Percentiles rank a stretch among this genome's conserved stretches.
phyloP scores from a whole-genome alignment of 306 rosid genomes.

The Begonia masoniana region DNA sequence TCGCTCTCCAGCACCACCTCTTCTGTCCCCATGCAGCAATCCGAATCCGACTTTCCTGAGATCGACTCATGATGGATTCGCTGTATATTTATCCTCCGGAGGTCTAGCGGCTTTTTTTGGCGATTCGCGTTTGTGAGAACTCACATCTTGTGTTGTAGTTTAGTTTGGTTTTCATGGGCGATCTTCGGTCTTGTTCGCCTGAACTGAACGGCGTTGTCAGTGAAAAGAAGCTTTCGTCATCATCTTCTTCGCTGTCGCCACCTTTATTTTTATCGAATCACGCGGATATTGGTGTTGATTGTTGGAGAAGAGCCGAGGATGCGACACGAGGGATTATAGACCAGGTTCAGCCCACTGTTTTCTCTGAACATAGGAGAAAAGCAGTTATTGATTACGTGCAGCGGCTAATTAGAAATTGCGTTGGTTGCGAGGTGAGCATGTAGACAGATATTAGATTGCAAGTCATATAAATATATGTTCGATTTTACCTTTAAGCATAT shows the following conservation, averaged over 20 bases:
- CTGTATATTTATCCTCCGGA: constrained; percentile 9
- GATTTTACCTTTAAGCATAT: not conserved
- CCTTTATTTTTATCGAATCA: constrained; percentile 10
- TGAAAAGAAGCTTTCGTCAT: constrained; percentile 19
- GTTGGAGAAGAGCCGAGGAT: constrained; percentile 22
- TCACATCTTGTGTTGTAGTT: not conserved
- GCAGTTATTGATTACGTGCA: constrained; percentile 21
- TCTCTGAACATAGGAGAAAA: constrained; percentile 20
- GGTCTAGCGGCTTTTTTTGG: not conserved
- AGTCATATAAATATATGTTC: not conserved
- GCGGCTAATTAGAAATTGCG: constrained; percentile 13
- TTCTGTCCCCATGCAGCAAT: too few species aligned
- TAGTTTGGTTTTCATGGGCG: constrained; percentile 31
- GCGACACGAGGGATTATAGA: constrained; percentile 7
- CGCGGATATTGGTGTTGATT: constrained; percentile 1
- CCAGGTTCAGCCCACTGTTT: constrained; percentile 27
- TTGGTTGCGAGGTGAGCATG: constrained; percentile 28
- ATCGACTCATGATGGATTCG: constrained; percentile 3
- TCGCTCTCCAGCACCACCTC: too few species aligned
- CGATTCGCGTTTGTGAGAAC: not conserved
- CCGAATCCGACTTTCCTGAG: too few species aligned
- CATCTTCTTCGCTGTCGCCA: constrained; percentile 10
- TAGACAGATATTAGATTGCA: not conserved
- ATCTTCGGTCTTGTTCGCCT: constrained; percentile 26
- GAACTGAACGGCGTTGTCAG: constrained; percentile 20